phyloP scores from a whole-genome alignment of 2,329 filamentous ascomycete genomes.

The Drechslera avenae region DNA sequence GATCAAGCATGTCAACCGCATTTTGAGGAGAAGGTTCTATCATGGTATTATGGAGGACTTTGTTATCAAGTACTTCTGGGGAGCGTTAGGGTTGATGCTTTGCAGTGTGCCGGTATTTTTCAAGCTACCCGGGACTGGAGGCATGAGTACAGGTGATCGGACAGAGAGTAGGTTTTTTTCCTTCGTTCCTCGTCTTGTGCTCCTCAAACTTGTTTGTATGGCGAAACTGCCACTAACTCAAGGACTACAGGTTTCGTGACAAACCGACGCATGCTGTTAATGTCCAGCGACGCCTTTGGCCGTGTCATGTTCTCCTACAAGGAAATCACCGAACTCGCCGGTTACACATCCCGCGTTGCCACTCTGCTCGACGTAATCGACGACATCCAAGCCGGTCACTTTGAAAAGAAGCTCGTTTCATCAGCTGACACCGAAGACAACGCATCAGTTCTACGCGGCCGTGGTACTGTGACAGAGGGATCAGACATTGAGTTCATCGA shows the following conservation, averaged over 20 bases:
- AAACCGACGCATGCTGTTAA: conserved; percentile 87
- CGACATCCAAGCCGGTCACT: conserved; percentile 86
- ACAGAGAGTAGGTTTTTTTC: conserved; percentile 59
- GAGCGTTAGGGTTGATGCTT: conserved; percentile 84
- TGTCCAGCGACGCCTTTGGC: conserved; percentile 72
- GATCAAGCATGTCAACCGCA: conserved; percentile 98
- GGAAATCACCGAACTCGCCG: conserved; percentile 93
- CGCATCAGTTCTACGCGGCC: conserved; percentile 77
- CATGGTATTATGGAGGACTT: conserved; percentile 99
- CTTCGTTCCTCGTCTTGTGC: too few species aligned
- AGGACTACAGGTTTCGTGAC: conserved; percentile 75
- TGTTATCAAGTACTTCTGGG: conserved; percentile 99
- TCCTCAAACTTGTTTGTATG: neutral
- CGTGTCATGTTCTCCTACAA: conserved; percentile 63
- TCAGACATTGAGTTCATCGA: conserved; percentile 82
- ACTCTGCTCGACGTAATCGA: conserved; percentile 92
- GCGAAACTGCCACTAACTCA: conserved; percentile 8
- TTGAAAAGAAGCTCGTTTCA: conserved; percentile 95
- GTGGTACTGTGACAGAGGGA: conserved; percentile 82
- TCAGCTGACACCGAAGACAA: conserved; percentile 83
- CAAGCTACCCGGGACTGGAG: conserved; percentile 72
- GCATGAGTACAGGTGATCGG: conserved; percentile 68
- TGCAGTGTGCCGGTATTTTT: conserved; percentile 97
- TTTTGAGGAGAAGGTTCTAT: conserved; percentile 86
- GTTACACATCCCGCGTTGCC: conserved; percentile 91